A percentile compares a stretch with the other conserved stretches of the same genome.
Conservation (phyloP, 371 early-diverging fungal genomes). For the Choanephora cucurbitarum region DNA sequence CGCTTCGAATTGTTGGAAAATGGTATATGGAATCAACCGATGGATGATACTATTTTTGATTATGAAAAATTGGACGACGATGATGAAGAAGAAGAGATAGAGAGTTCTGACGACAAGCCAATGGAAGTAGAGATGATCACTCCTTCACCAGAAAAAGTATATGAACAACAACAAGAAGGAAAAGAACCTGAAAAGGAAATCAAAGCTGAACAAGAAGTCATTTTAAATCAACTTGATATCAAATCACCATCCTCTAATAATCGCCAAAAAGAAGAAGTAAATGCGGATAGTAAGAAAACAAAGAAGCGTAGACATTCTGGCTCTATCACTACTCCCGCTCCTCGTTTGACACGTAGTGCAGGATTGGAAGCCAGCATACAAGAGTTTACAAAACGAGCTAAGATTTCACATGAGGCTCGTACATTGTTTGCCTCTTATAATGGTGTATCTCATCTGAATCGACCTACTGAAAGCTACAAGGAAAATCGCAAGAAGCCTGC, state of each 20-base stretch:
- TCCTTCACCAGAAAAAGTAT: neutral
- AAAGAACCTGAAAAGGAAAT: neutral
- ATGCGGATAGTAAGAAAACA: neutral
- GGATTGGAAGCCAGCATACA: constrained; percentile 13
- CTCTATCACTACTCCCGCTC: neutral
- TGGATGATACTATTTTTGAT: constrained; percentile 14
- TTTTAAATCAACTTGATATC: neutral
- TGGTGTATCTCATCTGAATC: constrained; percentile 7
- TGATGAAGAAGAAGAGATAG: neutral
- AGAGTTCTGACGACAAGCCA: neutral
- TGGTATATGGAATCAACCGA: constrained; percentile 3
- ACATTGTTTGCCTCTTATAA: constrained; percentile 14
- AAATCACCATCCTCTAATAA: neutral
- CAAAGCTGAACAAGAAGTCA: neutral
- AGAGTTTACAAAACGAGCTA: constrained; percentile 14
- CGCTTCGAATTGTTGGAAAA: neutral
- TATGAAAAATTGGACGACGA: neutral
- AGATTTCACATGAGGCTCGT: constrained; percentile 18
- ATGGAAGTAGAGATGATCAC: no score
- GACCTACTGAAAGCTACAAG: constrained; percentile 6
- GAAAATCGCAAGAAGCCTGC: constrained; percentile 13
- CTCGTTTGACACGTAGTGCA: constrained; percentile 18
- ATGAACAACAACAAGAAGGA: no score
- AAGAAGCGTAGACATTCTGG: neutral
- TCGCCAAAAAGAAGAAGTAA: neutral